phyloP scores from a whole-genome alignment of 768 basidiomycete genomes.

The Boletus subparvulus region DNA sequence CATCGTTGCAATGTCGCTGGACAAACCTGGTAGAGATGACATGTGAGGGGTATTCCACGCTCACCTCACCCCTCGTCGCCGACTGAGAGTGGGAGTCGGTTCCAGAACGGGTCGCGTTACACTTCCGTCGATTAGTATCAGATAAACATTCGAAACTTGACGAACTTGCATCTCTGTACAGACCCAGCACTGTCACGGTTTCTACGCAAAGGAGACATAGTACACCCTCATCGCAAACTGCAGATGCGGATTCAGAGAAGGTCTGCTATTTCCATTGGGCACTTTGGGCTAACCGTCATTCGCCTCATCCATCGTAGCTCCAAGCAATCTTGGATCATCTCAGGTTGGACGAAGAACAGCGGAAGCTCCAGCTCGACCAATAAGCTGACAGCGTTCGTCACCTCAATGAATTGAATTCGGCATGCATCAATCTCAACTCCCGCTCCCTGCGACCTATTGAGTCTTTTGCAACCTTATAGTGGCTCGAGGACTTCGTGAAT shows the following conservation, averaged over 20 bases:
- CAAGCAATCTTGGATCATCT: slow-evolving; percentile 49
- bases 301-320: slow-evolving; percentile 28
- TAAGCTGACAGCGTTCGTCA: slow-evolving; percentile 76
- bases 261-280: slow-evolving; percentile 3
- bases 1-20: no score
- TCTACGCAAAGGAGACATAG: neutral
- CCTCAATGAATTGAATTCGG: slow-evolving; percentile 73
- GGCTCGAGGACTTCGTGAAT: slow-evolving; percentile 82
- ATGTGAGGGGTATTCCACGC: slow-evolving; percentile 13
- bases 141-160: slow-evolving; percentile 41
- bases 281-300: neutral
- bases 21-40: no score
- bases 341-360: slow-evolving; percentile 47
- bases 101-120: neutral
- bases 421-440: slow-evolving; percentile 31
- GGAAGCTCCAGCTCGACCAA: slow-evolving; percentile 53
- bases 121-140: slow-evolving; percentile 18
- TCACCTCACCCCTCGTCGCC: neutral
- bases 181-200: neutral
- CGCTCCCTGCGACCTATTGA: neutral
- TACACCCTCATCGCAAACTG: neutral
- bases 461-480: slow-evolving; percentile 39
- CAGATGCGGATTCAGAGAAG: slow-evolving; percentile 17
- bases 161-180: slow-evolving; percentile 31
- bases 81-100: neutral